phyloP scores from a whole-genome alignment of 2,329 filamentous ascomycete species.

The Botrytis elliptica region DNA sequence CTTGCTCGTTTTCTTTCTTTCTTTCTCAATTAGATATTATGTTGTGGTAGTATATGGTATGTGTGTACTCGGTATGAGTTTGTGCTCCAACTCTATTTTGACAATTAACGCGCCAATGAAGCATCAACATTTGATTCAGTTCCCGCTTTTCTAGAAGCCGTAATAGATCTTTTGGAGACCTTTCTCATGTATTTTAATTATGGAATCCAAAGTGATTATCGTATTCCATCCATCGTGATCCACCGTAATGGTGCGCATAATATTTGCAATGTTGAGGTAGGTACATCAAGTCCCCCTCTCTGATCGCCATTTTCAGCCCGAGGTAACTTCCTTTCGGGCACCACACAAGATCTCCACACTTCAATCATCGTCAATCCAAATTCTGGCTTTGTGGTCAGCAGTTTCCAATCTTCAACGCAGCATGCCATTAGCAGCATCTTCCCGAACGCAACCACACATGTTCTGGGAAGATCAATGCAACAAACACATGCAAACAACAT shows the following conservation, averaged over 20 bases:
- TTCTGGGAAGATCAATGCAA: not conserved
- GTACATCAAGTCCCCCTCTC: not conserved
- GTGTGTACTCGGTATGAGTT: not conserved
- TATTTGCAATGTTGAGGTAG: not conserved
- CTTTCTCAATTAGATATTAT: not conserved
- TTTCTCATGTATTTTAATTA: not conserved
- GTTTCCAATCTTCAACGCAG: not conserved
- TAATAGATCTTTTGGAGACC: not conserved
- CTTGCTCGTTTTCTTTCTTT: not conserved
- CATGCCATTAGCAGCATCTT: slow-evolving; percentile 4
- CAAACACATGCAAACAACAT: slow-evolving; percentile 3
- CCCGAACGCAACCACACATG: not conserved
- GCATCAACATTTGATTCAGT: too few relatives aligned
- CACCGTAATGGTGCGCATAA: slow-evolving; percentile 11
- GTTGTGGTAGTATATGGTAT: not conserved
- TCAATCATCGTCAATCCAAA: slow-evolving; percentile 1
- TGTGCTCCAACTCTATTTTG: not conserved
- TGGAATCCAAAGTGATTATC: not conserved
- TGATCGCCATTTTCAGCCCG: slow-evolving; percentile 5
- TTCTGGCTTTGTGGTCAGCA: slow-evolving; percentile 3
- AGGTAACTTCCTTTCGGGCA: slow-evolving; percentile 9
- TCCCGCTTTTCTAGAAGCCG: not conserved
- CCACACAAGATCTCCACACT: not conserved
- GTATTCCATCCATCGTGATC: slow-evolving; percentile 15
- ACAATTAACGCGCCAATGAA: slow-evolving; percentile 16